A percentile compares a stretch with the other conserved stretches of the same genome.
phyloP scores from a whole-genome alignment of 805 yeast genomes.

The Hemisphaericaspora nanyangensis region DNA sequence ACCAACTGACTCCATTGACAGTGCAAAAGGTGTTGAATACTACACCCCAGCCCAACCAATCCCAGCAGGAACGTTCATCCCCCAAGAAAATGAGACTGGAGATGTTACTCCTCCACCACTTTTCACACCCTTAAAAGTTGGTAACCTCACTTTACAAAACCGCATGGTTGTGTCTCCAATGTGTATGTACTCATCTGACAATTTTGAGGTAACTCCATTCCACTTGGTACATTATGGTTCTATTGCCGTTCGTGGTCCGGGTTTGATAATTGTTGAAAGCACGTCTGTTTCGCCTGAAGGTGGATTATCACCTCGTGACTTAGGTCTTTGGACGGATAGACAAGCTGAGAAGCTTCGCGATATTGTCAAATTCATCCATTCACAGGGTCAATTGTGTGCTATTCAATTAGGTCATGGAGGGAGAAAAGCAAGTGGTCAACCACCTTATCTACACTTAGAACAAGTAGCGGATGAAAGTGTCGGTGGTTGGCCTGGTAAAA shows the following conservation, averaged over 20 bases:
- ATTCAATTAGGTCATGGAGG: conserved; percentile 56
- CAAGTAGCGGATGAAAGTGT: conserved; percentile 23
- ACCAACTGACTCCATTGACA: conserved; percentile 5
- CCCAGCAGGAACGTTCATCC: conserved; percentile 30
- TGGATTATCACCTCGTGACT: conserved; percentile 38
- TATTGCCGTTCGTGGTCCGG: conserved; percentile 46
- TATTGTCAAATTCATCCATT: conserved; percentile 43
- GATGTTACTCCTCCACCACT: conserved; percentile 25
- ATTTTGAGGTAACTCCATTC: conserved; percentile 42
- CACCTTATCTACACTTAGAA: conserved; percentile 25
- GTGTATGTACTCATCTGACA: conserved; percentile 46
- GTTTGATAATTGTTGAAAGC: conserved; percentile 46
- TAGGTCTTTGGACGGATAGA: conserved; percentile 49
- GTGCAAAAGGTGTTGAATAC: conserved; percentile 12
- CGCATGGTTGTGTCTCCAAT: conserved; percentile 55
- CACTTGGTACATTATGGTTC: conserved; percentile 48
- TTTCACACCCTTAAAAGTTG: conserved; percentile 42
- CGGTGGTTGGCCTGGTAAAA: conserved; percentile 43
- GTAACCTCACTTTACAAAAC: conserved; percentile 40
- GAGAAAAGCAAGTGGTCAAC: conserved; percentile 38
- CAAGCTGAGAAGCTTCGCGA: conserved; percentile 39
- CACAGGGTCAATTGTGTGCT: conserved; percentile 43
- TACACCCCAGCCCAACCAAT: conserved; percentile 30
- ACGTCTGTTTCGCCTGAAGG: conserved; percentile 39
- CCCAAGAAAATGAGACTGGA: conserved; percentile 8